phyloP scores from a whole-genome alignment of 2,329 filamentous ascomycete species.

The Ascochyta lentis region DNA sequence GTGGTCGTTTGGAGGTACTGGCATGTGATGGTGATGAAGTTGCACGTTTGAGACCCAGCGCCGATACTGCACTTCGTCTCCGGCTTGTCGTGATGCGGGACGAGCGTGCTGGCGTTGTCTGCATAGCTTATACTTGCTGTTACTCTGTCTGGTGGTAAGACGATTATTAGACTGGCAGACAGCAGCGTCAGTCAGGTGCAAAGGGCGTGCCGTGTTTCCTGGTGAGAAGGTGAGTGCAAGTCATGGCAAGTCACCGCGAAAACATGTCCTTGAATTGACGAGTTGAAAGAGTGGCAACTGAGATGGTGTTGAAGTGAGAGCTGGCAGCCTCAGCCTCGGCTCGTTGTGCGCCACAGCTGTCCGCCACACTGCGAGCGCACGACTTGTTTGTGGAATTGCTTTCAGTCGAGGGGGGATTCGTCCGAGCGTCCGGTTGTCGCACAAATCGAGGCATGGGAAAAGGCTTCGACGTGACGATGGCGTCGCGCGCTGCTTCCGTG shows the following conservation, averaged over 20 bases:
- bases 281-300: slow-evolving; percentile 28
- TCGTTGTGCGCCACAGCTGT: slow-evolving; percentile 24
- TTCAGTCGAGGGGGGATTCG: neutral
- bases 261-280: slow-evolving; percentile 30
- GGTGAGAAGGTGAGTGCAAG: neutral
- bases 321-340: slow-evolving; percentile 15
- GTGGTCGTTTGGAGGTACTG: slow-evolving; percentile 45
- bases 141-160: neutral
- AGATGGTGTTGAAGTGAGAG: slow-evolving; percentile 15
- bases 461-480: slow-evolving; percentile 2
- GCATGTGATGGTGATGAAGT: slow-evolving; percentile 48
- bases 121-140: slow-evolving; percentile 23
- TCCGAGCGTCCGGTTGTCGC: neutral
- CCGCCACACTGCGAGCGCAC: neutral
- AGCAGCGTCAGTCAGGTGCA: slow-evolving; percentile 5
- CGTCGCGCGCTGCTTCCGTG: slow-evolving; percentile 18
- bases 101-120: slow-evolving; percentile 39
- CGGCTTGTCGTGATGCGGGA: slow-evolving; percentile 40
- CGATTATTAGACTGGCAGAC: neutral
- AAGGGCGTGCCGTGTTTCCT: neutral
- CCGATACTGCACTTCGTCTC: slow-evolving; percentile 31
- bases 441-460: neutral
- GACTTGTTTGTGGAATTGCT: no score
- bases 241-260: slow-evolving; percentile 25
- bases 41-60: slow-evolving; percentile 39